A percentile compares a stretch with the other conserved stretches of the same genome.
phyloP scores from a whole-genome alignment of 306 rosid species.

The Ziziphus jujuba region DNA sequence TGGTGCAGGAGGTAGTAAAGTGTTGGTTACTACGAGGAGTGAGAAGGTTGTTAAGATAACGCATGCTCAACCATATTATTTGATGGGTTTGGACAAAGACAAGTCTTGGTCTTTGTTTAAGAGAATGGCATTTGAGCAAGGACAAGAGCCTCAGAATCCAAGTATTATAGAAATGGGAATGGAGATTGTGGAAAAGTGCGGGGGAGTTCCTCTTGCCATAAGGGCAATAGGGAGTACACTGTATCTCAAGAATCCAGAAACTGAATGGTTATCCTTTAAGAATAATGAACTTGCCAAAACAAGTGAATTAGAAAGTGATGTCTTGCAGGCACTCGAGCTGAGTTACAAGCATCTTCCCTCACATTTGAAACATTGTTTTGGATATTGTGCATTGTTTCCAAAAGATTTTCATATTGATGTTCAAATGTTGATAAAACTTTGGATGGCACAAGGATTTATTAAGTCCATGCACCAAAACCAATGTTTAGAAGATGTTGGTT shows the following conservation, averaged over 20 bases:
- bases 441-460: constrained; percentile 47
- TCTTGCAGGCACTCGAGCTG: constrained; percentile 18
- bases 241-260: constrained; percentile 20
- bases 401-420: constrained; percentile 24
- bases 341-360: constrained; percentile 33
- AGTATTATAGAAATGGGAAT: background rate
- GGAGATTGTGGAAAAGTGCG: background rate
- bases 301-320: constrained; percentile 16
- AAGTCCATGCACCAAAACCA: constrained; percentile 11
- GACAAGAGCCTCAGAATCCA: background rate
- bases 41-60: background rate
- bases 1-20: background rate
- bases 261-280: constrained; percentile 33
- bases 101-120: constrained; percentile 1
- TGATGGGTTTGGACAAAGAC: background rate
- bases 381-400: constrained; percentile 42
- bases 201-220: constrained; percentile 25
- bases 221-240: constrained; percentile 31
- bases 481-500: constrained; percentile 36
- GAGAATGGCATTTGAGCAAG: background rate
- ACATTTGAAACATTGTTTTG: constrained; percentile 34
- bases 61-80: background rate
- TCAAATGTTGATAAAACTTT: constrained; percentile 27
- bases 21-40: background rate
- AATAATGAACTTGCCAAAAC: constrained; percentile 31